phyloP scores from a whole-genome alignment of 345 rosid genomes.

The Citrus medica region DNA sequence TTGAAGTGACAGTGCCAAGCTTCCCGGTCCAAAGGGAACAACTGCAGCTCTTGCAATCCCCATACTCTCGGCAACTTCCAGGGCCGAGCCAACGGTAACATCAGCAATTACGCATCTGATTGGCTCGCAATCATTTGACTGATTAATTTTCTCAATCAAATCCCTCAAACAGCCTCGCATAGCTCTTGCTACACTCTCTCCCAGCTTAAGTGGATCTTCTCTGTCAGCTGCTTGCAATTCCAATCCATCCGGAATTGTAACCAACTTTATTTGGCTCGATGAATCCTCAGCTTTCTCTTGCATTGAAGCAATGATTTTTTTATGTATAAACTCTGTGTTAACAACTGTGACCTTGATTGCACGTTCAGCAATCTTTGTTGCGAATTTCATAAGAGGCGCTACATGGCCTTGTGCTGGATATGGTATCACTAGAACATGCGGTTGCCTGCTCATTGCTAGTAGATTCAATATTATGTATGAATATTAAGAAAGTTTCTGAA shows the following conservation, averaged over 20 bases:
- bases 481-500: too few relatives aligned
- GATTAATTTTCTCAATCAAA: slow-evolving; percentile 26
- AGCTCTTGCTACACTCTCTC: not conserved
- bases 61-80: slow-evolving; percentile 23
- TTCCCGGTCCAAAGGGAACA: slow-evolving; percentile 16
- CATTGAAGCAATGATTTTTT: slow-evolving; percentile 13
- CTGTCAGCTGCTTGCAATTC: not conserved
- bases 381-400: slow-evolving; percentile 33
- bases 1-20: slow-evolving; percentile 13
- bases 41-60: slow-evolving; percentile 14
- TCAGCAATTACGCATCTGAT: slow-evolving; percentile 30
- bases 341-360: slow-evolving; percentile 40
- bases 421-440: slow-evolving; percentile 24
- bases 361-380: slow-evolving; percentile 24
- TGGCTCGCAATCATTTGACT: slow-evolving; percentile 3
- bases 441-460: not conserved
- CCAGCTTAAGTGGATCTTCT: not conserved
- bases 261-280: slow-evolving; percentile 12
- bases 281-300: not conserved
- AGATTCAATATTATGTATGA: too few relatives aligned
- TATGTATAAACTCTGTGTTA: slow-evolving; percentile 14
- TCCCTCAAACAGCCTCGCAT: slow-evolving; percentile 16
- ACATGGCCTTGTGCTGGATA: slow-evolving; percentile 37
- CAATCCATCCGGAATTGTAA: slow-evolving; percentile 24
- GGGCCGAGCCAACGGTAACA: slow-evolving; percentile 21